A percentile compares a stretch with the other conserved stretches of the same genome.
Conservation (phyloP, 2,329 filamentous ascomycete species). For the Pseudocercospora eumusae region DNA sequence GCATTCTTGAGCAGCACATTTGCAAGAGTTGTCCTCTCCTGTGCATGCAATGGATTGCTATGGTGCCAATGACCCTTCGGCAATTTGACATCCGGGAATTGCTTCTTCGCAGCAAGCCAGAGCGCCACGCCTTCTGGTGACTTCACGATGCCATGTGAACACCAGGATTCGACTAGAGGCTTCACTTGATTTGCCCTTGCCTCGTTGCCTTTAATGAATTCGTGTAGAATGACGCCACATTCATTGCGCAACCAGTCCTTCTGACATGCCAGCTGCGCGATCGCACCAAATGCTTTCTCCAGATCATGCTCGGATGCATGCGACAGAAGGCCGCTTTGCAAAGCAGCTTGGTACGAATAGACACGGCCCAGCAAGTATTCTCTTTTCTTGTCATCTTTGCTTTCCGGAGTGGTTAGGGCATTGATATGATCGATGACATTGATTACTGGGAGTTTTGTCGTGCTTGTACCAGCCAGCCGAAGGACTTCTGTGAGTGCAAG, state of each 20-base stretch:
- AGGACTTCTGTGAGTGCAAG: conserved; percentile 82
- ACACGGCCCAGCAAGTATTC: conserved; percentile 83
- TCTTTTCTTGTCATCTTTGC: conserved; percentile 72
- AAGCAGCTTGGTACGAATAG: conserved; percentile 83
- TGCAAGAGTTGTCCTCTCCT: conserved; percentile 68
- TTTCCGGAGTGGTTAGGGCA: conserved; percentile 54
- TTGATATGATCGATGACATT: conserved; percentile 54
- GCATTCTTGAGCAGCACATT: conserved; percentile 78
- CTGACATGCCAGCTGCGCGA: conserved; percentile 73
- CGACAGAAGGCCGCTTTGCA: conserved; percentile 72
- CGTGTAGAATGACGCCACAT: conserved; percentile 78
- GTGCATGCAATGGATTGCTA: conserved; percentile 69
- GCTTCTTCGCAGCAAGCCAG: conserved; percentile 71
- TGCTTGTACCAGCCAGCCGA: conserved; percentile 56
- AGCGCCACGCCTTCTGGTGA: conserved; percentile 87
- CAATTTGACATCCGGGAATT: conserved; percentile 64
- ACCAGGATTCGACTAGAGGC: conserved; percentile 33
- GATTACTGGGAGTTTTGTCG: conserved; percentile 18
- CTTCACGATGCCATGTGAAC: conserved; percentile 63
- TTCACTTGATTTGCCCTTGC: conserved; percentile 25
- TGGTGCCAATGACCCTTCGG: conserved; percentile 72
- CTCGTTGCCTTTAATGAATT: conserved; percentile 56
- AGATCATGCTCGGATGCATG: conserved; percentile 58
- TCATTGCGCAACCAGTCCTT: conserved; percentile 89
- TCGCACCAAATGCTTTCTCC: conserved; percentile 67